Evolutionary conservation across 441 rosid genomes (phyloP), one percentile per base, ranked within the genome.

Genomic region (Pelargonium cotyledonis): DNA sequence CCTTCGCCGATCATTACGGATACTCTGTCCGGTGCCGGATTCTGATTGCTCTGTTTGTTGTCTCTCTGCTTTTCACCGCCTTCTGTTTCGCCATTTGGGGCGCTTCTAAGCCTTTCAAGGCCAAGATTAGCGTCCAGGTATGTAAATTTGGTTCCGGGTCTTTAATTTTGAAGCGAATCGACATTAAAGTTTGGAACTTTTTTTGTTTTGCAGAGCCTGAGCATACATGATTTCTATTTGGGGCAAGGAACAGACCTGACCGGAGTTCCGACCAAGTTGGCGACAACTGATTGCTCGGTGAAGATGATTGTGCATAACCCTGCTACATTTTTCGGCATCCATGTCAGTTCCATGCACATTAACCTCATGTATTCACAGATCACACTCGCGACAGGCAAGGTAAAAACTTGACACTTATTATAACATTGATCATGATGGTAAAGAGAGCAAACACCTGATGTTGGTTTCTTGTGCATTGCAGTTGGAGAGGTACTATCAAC

Each of bases 261-360:
- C 0, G 90, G 90, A 66, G 90, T 86, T 68, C 88, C 88, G 0
- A 86, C 84, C 64, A 86, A 80, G 79, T 77, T 86, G 72, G 68
- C 83, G 29, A 81, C 85, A 16, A 58, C 78, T 65, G 71, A 81
- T 7, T 80, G 83, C 77, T 82, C 86, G 3, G 51, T 86, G 57
- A 77, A 18, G 53, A 72, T 86, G 78, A 81, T 71, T 57, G 77
- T 82, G 26, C 70, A 84, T 73, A 86, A 84, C 65, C 86, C 88
- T 53, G 83, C 88, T 14, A 77, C 90, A 41, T 82, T 81, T 63
- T 86, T 86, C 14, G 85, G 90, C 4, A 82, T 86, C 68, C 88
- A 86, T 70, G 80, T 86, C 68, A 82, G 78, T 68, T 77, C 84
- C 51, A 63, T 81, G 5, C 62, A 73, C 7, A 63, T 84, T 67